Evolutionary conservation across 2,329 filamentous ascomycete species (phyloP).

Genomic region (Balansia obtecta): DNA sequence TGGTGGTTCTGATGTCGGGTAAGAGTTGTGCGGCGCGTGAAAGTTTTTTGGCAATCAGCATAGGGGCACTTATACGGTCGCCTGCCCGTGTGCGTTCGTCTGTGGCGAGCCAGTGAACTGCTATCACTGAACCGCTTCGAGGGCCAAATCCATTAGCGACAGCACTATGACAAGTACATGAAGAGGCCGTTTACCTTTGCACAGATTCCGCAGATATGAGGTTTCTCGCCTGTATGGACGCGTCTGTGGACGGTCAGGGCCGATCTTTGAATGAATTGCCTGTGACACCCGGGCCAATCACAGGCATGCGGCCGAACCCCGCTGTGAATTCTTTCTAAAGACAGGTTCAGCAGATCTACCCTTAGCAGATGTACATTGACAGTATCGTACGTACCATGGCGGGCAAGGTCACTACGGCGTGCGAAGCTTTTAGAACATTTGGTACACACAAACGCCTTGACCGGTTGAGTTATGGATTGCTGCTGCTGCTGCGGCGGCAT

Average conservation of each 20-base stretch:
- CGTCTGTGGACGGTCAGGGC: constrained; percentile 90
- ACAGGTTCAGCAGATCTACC: neutral
- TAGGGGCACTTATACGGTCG: constrained; percentile 96
- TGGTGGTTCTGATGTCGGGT: constrained; percentile 95
- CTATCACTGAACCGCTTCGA: constrained; percentile 86
- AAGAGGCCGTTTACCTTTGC: constrained; percentile 59
- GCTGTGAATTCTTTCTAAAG: constrained; percentile 86
- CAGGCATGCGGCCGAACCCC: constrained; percentile 86
- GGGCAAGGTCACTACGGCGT: constrained; percentile 80
- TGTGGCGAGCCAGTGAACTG: constrained; percentile 83
- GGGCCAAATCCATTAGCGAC: neutral
- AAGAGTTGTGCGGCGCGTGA: constrained; percentile 87
- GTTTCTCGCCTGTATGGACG: constrained; percentile 96
- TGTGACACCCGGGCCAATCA: constrained; percentile 77
- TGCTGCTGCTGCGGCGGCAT: constrained; percentile 22
- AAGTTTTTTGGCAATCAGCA: constrained; percentile 96
- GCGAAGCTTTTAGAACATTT: constrained; percentile 90
- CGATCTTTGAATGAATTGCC: constrained; percentile 94
- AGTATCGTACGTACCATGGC: constrained; percentile 62
- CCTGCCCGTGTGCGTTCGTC: constrained; percentile 90
- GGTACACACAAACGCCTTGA: constrained; percentile 74
- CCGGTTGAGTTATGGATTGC: constrained; percentile 23
- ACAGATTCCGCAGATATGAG: constrained; percentile 93
- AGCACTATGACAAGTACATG: neutral
- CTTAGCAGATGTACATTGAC: neutral